Evolutionary conservation across 2,329 filamentous ascomycete genomes (phyloP).

Genomic region (Clarireedia hainanense): DNA sequence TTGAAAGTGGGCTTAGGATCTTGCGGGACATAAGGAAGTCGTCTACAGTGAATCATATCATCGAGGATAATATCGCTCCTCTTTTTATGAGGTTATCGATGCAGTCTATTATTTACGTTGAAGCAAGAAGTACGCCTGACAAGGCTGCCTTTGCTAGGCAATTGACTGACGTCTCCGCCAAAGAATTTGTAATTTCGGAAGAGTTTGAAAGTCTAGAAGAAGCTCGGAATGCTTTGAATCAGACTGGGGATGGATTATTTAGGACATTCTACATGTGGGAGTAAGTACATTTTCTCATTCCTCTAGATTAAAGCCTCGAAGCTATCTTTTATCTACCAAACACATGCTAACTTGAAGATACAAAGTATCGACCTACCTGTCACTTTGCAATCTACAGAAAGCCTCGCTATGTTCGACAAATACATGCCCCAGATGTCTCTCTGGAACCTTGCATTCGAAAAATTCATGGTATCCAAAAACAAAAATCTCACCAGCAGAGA

Average conservation of each 20-base stretch:
- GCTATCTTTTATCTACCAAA: too few species aligned
- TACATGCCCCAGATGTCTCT: too few species aligned
- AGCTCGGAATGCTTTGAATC: conserved; percentile 18
- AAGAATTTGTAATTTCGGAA: conserved; percentile 13
- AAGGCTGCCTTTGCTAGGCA: conserved; percentile 15
- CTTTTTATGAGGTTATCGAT: conserved; percentile 23
- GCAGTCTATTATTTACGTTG: conserved; percentile 26
- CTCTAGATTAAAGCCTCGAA: too few species aligned
- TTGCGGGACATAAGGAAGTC: conserved; percentile 14
- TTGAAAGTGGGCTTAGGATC: conserved; percentile 25
- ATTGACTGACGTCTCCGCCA: conserved; percentile 12
- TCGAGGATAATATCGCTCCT: conserved; percentile 21
- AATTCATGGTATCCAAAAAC: too few species aligned
- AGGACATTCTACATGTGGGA: neutral
- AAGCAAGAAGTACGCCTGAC: conserved; percentile 17
- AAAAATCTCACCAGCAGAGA: too few species aligned
- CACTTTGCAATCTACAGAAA: too few species aligned
- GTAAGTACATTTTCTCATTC: too few species aligned
- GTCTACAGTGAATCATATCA: conserved; percentile 13
- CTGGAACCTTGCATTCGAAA: too few species aligned
- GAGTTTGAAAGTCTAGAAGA: conserved; percentile 20
- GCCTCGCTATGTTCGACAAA: too few species aligned
- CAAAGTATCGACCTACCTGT: too few species aligned
- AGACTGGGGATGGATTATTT: conserved; percentile 21
- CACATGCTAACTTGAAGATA: too few species aligned